phyloP scores from a whole-genome alignment of 495 filamentous ascomycete species.

The Penicillium antarcticum region DNA sequence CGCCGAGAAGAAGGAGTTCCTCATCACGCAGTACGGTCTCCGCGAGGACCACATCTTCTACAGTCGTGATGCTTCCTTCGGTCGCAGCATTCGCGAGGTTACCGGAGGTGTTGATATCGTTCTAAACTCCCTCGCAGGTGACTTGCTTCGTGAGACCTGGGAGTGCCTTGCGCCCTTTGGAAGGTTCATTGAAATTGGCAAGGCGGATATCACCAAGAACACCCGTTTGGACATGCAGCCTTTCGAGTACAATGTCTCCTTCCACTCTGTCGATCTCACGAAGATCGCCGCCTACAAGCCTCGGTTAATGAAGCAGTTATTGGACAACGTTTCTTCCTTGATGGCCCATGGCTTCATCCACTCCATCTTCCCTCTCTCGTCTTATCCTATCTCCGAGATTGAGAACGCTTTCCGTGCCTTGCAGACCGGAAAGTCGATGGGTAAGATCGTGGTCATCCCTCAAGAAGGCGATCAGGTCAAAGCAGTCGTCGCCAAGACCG shows the following conservation, averaged over 20 bases:
- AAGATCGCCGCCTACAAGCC: constrained; percentile 23
- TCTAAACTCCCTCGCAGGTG: constrained; percentile 53
- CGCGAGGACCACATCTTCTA: constrained; percentile 40
- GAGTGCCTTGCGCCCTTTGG: constrained; percentile 52
- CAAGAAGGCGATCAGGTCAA: constrained; percentile 22
- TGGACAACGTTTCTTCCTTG: constrained; percentile 25
- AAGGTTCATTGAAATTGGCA: constrained; percentile 57
- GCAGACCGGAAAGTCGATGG: constrained; percentile 49
- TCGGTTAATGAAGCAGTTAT: constrained; percentile 19
- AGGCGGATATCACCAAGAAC: constrained; percentile 45
- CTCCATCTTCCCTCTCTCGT: constrained; percentile 32
- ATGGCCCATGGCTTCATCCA: constrained; percentile 21
- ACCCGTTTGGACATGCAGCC: constrained; percentile 36
- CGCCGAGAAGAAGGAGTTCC: constrained; percentile 53
- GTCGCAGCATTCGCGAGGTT: constrained; percentile 39
- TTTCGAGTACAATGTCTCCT: constrained; percentile 38
- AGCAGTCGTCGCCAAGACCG: background rate
- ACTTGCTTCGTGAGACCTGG: constrained; percentile 39
- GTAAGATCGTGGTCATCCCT: constrained; percentile 46
- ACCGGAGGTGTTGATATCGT: constrained; percentile 64
- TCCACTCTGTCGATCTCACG: constrained; percentile 43
- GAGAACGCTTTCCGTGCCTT: constrained; percentile 45
- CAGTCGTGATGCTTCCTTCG: constrained; percentile 44
- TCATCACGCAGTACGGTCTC: constrained; percentile 47
- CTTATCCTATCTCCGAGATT: constrained; percentile 36